These are phyloP conservation scores for Annulohypoxylon bovei DNA, from an alignment of 495 filamentous ascomycete species.

Conservation along the genomic window DNA sequence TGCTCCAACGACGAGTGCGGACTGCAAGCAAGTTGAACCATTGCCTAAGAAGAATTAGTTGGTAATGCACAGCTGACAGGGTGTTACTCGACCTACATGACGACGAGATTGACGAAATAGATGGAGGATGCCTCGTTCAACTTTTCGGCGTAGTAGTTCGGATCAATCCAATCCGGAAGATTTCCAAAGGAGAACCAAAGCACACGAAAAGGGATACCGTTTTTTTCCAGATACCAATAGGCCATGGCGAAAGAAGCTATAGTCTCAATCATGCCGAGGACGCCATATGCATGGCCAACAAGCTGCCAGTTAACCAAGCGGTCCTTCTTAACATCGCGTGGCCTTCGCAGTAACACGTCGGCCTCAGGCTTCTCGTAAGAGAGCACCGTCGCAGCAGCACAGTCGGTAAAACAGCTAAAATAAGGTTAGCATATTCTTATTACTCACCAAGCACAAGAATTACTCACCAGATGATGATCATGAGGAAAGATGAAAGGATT, in stretches of 20 bases:
- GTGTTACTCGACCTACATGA: constrained; percentile 60
- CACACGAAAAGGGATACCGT: constrained; percentile 65
- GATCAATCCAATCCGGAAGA: constrained; percentile 55
- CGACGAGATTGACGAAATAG: constrained; percentile 78
- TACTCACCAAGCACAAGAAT: neutral
- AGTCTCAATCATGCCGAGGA: constrained; percentile 70
- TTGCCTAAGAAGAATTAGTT: constrained; percentile 56
- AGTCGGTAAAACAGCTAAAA: constrained; percentile 73
- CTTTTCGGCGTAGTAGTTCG: constrained; percentile 57
- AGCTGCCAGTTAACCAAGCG: constrained; percentile 72
- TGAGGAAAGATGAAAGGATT: constrained; percentile 71
- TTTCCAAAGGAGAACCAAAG: constrained; percentile 70
- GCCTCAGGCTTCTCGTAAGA: constrained; percentile 78
- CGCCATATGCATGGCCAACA: constrained; percentile 69
- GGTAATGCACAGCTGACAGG: neutral
- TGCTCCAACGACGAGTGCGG: constrained; percentile 69
- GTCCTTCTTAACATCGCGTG: constrained; percentile 68
- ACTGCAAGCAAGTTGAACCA: constrained; percentile 74
- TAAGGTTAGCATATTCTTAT: neutral
- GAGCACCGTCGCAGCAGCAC: constrained; percentile 69
- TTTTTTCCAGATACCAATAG: constrained; percentile 70
- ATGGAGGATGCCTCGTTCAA: constrained; percentile 70
- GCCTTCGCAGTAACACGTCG: constrained; percentile 69
- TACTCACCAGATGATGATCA: constrained; percentile 69
- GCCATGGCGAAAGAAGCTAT: constrained; percentile 69